A percentile compares a stretch with the other conserved stretches of the same genome.
These are phyloP conservation scores for Candida morakotiae DNA, from an alignment of 805 yeast species.

Conservation along the genomic window DNA sequence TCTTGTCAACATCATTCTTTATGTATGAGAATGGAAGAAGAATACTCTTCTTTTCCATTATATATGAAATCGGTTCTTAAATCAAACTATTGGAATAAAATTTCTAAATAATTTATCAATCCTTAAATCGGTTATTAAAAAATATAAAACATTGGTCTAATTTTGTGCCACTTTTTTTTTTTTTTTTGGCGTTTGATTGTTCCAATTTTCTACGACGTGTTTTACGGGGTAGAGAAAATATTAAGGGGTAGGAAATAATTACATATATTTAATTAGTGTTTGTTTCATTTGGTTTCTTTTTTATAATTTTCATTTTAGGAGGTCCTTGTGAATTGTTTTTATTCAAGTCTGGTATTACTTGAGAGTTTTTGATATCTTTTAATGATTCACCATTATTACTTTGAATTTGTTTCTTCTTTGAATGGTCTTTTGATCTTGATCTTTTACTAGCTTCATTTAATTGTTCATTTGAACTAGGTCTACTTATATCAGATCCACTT, in stretches of 20 bases:
- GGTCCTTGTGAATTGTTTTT: neutral
- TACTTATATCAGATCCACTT: neutral
- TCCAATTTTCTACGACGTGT: neutral
- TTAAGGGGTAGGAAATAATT: too few relatives aligned
- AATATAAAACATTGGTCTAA: constrained; percentile 1
- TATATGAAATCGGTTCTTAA: too few relatives aligned
- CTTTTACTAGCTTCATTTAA: neutral
- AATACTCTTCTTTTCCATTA: constrained; percentile 32
- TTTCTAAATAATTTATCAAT: too few relatives aligned
- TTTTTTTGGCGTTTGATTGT: neutral
- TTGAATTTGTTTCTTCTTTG: neutral
- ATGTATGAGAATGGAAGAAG: constrained; percentile 50
- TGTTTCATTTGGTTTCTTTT: too few relatives aligned
- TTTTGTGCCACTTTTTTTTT: neutral
- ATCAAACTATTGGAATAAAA: too few relatives aligned
- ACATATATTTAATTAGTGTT: too few relatives aligned
- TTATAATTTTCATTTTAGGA: neutral
- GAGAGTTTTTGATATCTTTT: neutral
- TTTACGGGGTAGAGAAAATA: neutral
- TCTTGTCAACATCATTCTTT: constrained; percentile 28
- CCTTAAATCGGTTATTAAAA: neutral
- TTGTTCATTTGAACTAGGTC: neutral
- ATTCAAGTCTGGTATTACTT: neutral
- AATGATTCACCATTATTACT: neutral
- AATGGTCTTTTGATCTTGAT: neutral